These are phyloP conservation scores for Curvularia eragrostidis DNA, from an alignment of 2,329 filamentous ascomycete species.

Conservation along the genomic window DNA sequence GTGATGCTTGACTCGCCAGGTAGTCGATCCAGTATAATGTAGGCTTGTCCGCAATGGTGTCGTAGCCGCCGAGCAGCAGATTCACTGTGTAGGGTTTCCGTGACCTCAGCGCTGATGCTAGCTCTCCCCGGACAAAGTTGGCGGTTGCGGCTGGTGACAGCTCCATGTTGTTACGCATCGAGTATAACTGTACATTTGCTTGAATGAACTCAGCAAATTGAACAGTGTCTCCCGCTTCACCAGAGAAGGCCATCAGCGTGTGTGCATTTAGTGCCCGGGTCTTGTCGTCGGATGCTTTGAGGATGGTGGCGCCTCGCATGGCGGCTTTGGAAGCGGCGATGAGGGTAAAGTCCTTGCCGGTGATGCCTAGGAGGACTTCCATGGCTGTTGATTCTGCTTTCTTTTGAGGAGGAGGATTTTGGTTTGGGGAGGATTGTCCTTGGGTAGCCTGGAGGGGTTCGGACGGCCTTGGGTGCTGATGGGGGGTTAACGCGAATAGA, in stretches of 20 bases:
- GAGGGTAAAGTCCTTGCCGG: conserved; percentile 98
- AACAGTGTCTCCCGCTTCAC: conserved; percentile 96
- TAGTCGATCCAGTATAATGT: conserved; percentile 98
- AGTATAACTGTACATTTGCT: conserved; percentile 97
- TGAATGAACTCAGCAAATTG: conserved; percentile 99
- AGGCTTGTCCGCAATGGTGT: conserved; percentile 89
- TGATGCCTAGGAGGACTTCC: conserved; percentile 98
- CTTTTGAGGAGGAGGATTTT: conserved; percentile 26
- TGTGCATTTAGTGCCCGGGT: conserved; percentile 90
- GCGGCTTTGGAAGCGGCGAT: conserved; percentile 97
- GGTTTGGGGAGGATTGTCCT: not conserved
- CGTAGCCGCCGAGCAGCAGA: conserved; percentile 90
- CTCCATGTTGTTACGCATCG: conserved; percentile 95
- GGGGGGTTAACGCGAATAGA: conserved; percentile 3
- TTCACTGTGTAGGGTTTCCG: conserved; percentile 97
- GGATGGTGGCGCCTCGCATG: conserved; percentile 95
- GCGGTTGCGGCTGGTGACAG: conserved; percentile 88
- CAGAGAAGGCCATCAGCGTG: conserved; percentile 92
- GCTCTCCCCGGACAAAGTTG: conserved; percentile 91
- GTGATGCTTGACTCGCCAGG: conserved; percentile 82
- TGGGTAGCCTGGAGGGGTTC: not conserved
- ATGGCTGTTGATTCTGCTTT: conserved; percentile 57
- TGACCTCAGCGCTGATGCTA: conserved; percentile 88
- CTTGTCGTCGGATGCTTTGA: conserved; percentile 97
- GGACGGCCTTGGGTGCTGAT: not conserved